Evolutionary conservation across 441 rosid species (phyloP).

Genomic region (Kokia cookei): DNA sequence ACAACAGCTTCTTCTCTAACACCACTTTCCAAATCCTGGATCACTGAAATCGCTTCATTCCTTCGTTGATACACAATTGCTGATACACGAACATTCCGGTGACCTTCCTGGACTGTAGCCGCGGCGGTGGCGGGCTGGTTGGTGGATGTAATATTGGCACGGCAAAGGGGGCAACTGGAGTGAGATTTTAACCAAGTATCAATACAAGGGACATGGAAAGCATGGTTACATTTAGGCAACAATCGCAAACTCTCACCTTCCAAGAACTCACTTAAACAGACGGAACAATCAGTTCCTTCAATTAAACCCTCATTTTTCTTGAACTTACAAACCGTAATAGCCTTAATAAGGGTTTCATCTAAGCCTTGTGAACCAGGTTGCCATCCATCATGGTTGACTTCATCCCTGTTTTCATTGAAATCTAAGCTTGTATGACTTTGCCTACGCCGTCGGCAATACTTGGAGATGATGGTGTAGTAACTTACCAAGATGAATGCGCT

Average conservation of each 20-base stretch:
- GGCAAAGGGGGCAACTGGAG: conserved; percentile 84
- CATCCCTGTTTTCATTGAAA: conserved; percentile 15
- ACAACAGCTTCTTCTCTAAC: conserved; percentile 16
- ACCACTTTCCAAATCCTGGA: conserved; percentile 28
- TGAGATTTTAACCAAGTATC: conserved; percentile 85
- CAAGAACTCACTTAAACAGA: conserved; percentile 66
- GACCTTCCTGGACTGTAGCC: neutral
- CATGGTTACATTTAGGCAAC: conserved; percentile 76
- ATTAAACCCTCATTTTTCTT: conserved; percentile 42
- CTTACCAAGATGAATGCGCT: conserved; percentile 63
- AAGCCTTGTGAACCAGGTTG: conserved; percentile 35
- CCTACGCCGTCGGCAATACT: conserved; percentile 43
- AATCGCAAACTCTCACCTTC: conserved; percentile 63
- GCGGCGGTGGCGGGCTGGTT: neutral
- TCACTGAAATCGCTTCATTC: conserved; percentile 26
- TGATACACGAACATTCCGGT: neutral
- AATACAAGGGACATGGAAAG: conserved; percentile 81
- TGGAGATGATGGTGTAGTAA: conserved; percentile 70
- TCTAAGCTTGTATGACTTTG: neutral
- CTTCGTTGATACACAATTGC: conserved; percentile 13
- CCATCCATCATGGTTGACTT: conserved; percentile 1
- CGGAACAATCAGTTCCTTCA: conserved; percentile 64
- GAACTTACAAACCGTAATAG: conserved; percentile 51
- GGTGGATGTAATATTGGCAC: conserved; percentile 34
- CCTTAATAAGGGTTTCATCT: conserved; percentile 49